Conservation (phyloP, 306 rosid species). For the Arachis hypogaea region DNA sequence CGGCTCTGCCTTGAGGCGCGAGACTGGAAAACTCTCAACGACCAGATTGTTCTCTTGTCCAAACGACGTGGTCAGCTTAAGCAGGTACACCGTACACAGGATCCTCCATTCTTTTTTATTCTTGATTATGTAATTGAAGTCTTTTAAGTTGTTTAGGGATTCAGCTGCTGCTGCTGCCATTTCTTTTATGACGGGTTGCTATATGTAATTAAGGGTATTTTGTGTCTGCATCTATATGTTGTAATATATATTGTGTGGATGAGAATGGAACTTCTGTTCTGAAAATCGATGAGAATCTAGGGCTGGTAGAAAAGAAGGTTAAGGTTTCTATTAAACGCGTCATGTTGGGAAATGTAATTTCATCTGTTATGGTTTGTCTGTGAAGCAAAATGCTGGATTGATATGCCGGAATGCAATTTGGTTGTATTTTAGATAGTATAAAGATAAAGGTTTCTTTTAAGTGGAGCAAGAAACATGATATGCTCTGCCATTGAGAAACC, state of each 20-base stretch:
- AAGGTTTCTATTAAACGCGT: background rate
- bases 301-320: background rate
- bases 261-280: slow-evolving; percentile 6
- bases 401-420: too few relatives aligned
- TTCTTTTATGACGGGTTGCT: background rate
- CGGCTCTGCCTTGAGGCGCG: slow-evolving; percentile 78
- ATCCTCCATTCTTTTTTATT: background rate
- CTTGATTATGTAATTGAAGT: background rate
- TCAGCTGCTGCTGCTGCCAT: background rate
- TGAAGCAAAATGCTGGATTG: slow-evolving; percentile 17
- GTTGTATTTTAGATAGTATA: too few relatives aligned
- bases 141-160: background rate
- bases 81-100: slow-evolving; percentile 50
- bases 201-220: background rate
- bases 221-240: background rate
- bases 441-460: background rate
- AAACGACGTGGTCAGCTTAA: slow-evolving; percentile 95
- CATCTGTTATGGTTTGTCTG: background rate
- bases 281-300: background rate
- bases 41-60: slow-evolving; percentile 80
- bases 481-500: slow-evolving; percentile 5
- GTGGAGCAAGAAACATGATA: background rate
- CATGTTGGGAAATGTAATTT: background rate
- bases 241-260: background rate
- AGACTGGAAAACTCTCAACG: slow-evolving; percentile 84